Base-by-base conservation (phyloP, 192 early-diverging fungal species). In the Cetraspora pellucida region DNA sequence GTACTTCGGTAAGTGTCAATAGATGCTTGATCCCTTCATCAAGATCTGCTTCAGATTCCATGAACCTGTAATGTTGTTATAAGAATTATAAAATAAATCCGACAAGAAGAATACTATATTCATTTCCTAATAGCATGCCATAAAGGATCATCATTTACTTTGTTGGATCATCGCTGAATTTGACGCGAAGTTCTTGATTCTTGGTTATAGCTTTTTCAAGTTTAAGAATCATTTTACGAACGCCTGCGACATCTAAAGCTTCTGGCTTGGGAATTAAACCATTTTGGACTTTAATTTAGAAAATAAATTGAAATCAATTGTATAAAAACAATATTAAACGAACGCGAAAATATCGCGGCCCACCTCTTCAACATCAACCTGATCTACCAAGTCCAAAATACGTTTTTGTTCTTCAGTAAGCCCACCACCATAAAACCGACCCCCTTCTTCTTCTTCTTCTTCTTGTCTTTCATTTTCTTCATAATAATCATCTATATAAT, bases 1-100 rank as follows among this genome's bases (percentile, higher is more conserved):
- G 95, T 9, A 88, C 91, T 64, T 93, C 91, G 10, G 94, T 91
- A 54, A 95, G 78, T 19, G 88, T 85, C 75, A 91, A 80, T 61
- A 99, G 80, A 37, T 81, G 84, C 72, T 95, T 93, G 57, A 97
- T 90, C 46, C 93, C 93, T 77, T 96, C 94, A 74, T 96, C 96
- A 43, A 99, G 84, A 77, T 97, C 96, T 11, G 94, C 90, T 81
- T 99, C 97, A 30, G 96, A 97, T 69, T 97, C 96, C 77, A 97
- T 93, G 82, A 98, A 98, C 63, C 87, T 84, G 76, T 67, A 54
- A 10, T 45, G 10, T 19, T 21, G 9, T 27, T 14, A 7, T 19
- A 76, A 76, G 19, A 23, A 54, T 16, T 16, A 54, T 54, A 54
- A 19, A 19, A 54, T 54, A 19, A 13, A 19, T 54, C 5, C 19